Percentiles rank a stretch among this genome's conserved stretches.
Conservation (phyloP, 2,329 filamentous ascomycete genomes). For the Plenodomus lindquistii region DNA sequence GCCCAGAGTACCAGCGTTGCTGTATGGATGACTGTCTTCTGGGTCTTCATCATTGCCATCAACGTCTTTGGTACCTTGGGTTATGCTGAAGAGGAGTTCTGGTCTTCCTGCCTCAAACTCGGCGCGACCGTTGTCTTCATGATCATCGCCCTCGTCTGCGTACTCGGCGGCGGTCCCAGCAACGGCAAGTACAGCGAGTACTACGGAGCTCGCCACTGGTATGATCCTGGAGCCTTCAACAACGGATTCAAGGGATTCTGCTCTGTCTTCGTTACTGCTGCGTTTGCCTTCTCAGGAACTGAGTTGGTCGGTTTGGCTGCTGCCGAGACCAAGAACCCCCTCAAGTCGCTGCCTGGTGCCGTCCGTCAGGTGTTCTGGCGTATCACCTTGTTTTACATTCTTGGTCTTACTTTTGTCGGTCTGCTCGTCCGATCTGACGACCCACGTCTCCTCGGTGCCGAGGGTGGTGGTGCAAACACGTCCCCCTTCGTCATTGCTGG, state of each 20-base stretch:
- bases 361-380: slow-evolving; percentile 54
- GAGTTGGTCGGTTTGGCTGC: slow-evolving; percentile 65
- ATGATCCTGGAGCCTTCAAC: slow-evolving; percentile 56
- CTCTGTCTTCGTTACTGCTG: slow-evolving; percentile 65
- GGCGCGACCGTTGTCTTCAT: slow-evolving; percentile 45
- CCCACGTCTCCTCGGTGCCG: slow-evolving; percentile 37
- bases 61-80: slow-evolving; percentile 46
- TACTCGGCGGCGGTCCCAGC: slow-evolving; percentile 59
- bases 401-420: slow-evolving; percentile 50
- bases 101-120: slow-evolving; percentile 43
- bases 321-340: slow-evolving; percentile 61
- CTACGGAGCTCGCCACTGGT: slow-evolving; percentile 65
- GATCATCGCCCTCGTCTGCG: slow-evolving; percentile 57
- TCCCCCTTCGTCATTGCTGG: slow-evolving; percentile 71
- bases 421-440: slow-evolving; percentile 47
- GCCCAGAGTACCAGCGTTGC: slow-evolving; percentile 20
- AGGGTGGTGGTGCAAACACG: slow-evolving; percentile 45
- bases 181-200: slow-evolving; percentile 54
- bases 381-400: slow-evolving; percentile 51
- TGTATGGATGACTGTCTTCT: slow-evolving; percentile 47
- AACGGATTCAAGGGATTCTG: slow-evolving; percentile 68
- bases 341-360: slow-evolving; percentile 52
- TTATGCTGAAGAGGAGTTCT: slow-evolving; percentile 49
- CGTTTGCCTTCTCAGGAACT: slow-evolving; percentile 65
- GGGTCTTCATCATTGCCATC: slow-evolving; percentile 42